Evolutionary conservation across 2,329 filamentous ascomycete species (phyloP).

Genomic region (Catunica adiposa): DNA sequence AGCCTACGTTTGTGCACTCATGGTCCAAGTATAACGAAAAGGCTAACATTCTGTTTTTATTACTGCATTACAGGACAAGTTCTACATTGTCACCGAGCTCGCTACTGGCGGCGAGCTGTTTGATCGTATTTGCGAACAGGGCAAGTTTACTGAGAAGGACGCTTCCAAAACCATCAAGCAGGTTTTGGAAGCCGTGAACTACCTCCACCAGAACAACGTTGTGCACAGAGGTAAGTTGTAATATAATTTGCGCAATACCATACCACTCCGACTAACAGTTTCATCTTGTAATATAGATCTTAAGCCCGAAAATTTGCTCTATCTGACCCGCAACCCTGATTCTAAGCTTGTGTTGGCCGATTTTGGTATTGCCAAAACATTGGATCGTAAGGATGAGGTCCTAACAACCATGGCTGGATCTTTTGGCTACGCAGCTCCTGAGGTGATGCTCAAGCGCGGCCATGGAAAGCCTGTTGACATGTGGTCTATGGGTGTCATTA

Average conservation of each 20-base stretch:
- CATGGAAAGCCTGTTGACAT: slow-evolving; percentile 98
- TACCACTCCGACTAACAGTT: not conserved
- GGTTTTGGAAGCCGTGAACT: slow-evolving; percentile 79
- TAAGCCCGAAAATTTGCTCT: slow-evolving; percentile 94
- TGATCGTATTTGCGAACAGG: slow-evolving; percentile 93
- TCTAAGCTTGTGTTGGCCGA: slow-evolving; percentile 88
- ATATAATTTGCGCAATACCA: not conserved
- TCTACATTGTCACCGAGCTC: slow-evolving; percentile 95
- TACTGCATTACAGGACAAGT: slow-evolving; percentile 68
- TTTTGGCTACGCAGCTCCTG: slow-evolving; percentile 91
- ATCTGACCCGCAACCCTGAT: slow-evolving; percentile 58
- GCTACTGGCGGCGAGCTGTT: slow-evolving; percentile 94
- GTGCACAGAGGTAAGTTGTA: slow-evolving; percentile 64
- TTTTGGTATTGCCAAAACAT: slow-evolving; percentile 97
- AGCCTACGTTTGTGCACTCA: not conserved
- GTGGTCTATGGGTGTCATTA: slow-evolving; percentile 98
- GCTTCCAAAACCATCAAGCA: slow-evolving; percentile 90
- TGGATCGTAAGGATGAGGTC: slow-evolving; percentile 77
- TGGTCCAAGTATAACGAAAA: not conserved
- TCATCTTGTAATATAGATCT: slow-evolving; percentile 63
- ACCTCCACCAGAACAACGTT: slow-evolving; percentile 85
- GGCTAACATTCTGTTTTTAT: not conserved
- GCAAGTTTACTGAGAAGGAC: slow-evolving; percentile 97
- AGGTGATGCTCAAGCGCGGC: slow-evolving; percentile 94
- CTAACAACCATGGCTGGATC: slow-evolving; percentile 97